These are phyloP conservation scores for Elsinoe batatas DNA, from an alignment of 2,329 filamentous ascomycete species.

Conservation along the genomic window DNA sequence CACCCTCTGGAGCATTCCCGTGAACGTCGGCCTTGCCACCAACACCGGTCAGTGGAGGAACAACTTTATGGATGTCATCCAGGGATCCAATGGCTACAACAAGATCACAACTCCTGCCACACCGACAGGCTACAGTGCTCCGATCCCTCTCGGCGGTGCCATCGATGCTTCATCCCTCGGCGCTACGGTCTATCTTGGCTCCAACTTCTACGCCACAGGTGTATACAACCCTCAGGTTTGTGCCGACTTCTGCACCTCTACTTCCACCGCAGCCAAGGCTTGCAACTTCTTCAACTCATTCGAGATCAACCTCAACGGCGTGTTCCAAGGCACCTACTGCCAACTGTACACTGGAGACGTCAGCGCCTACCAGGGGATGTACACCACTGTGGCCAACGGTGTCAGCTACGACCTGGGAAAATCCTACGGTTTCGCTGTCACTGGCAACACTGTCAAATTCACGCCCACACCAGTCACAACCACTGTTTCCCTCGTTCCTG, in stretches of 20 bases:
- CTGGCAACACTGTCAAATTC: not conserved
- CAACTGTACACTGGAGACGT: conserved; percentile 22
- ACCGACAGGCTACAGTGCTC: not conserved
- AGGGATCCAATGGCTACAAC: conserved; percentile 16
- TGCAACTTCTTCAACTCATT: conserved; percentile 27
- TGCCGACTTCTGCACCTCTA: conserved; percentile 5
- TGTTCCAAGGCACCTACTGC: conserved; percentile 27
- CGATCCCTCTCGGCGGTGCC: conserved; percentile 12
- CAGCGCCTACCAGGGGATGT: conserved; percentile 6
- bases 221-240: conserved; percentile 6
- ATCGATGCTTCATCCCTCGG: not conserved
- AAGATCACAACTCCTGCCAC: conserved; percentile 12
- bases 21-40: conserved; percentile 17
- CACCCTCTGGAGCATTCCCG: conserved; percentile 5
- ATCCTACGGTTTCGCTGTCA: conserved; percentile 15
- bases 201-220: not conserved
- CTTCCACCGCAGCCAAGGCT: not conserved
- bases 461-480: not conserved
- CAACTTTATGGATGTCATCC: conserved; percentile 24
- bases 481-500: not conserved
- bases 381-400: not conserved
- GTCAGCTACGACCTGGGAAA: conserved; percentile 11
- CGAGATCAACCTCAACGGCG: conserved; percentile 26
- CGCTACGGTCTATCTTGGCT: not conserved
- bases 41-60: conserved; percentile 22